phyloP scores from a whole-genome alignment of 2,329 filamentous ascomycete genomes.

The Lachnellula willkommii region DNA sequence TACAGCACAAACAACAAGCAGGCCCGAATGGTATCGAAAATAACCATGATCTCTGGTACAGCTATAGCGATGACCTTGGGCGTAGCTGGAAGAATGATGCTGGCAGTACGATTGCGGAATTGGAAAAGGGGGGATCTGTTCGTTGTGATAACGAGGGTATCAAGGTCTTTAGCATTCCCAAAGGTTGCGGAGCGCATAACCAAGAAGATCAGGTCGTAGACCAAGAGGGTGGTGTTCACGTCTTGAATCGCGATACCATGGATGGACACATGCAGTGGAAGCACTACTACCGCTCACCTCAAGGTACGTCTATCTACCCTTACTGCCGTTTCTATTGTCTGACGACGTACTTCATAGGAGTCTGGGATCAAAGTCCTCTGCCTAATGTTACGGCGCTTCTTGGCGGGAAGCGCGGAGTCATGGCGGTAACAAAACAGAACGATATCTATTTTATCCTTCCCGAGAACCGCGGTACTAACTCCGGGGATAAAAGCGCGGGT shows the following conservation, averaged over 20 bases:
- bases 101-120: slow-evolving; percentile 14
- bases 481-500: no score
- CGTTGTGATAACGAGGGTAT: slow-evolving; percentile 11
- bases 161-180: slow-evolving; percentile 24
- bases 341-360: background rate
- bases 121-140: slow-evolving; percentile 10
- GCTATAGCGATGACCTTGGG: slow-evolving; percentile 21
- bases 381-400: no score
- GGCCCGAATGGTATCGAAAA: slow-evolving; percentile 27
- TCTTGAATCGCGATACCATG: slow-evolving; percentile 20
- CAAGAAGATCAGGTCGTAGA: slow-evolving; percentile 24
- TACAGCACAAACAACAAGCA: slow-evolving; percentile 27
- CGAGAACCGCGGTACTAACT: no score
- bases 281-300: slow-evolving; percentile 16
- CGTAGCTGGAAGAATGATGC: slow-evolving; percentile 20
- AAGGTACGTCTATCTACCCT: slow-evolving; percentile 8
- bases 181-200: slow-evolving; percentile 24
- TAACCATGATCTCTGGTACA: slow-evolving; percentile 25
- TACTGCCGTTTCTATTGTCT: background rate
- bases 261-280: slow-evolving; percentile 17
- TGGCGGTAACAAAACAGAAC: background rate
- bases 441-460: background rate
- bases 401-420: no score
- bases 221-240: slow-evolving; percentile 22
- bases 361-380: no score